These are phyloP conservation scores for Phyllosticta capitalensis DNA, from an alignment of 2,329 filamentous ascomycete genomes.

Conservation along the genomic window DNA sequence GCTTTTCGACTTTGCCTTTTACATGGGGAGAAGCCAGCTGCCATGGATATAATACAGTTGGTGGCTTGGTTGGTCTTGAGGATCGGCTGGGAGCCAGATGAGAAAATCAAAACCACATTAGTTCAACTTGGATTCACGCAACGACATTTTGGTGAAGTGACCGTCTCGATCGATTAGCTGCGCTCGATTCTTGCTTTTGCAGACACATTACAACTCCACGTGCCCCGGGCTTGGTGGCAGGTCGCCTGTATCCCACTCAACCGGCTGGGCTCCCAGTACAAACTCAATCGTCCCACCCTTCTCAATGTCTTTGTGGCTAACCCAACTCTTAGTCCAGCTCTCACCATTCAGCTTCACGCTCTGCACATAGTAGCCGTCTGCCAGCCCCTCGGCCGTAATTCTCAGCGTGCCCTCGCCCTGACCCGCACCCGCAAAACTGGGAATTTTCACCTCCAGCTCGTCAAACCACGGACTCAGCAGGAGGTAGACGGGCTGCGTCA, in stretches of 20 bases:
- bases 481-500: constrained; percentile 33
- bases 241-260: constrained; percentile 50
- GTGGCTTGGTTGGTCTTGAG: neutral
- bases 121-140: neutral
- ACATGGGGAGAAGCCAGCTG: neutral
- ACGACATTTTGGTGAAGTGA: neutral
- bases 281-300: constrained; percentile 52
- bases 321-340: constrained; percentile 45
- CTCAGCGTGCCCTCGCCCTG: constrained; percentile 28
- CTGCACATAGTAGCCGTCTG: constrained; percentile 42
- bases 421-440: neutral
- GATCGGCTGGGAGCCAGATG: neutral
- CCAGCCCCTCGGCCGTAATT: constrained; percentile 38
- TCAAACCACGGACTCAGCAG: constrained; percentile 29
- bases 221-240: constrained; percentile 49
- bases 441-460: constrained; percentile 23
- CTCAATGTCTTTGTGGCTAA: constrained; percentile 42
- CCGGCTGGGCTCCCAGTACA: constrained; percentile 45
- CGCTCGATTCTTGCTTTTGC: no score
- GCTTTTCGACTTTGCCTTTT: neutral
- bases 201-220: neutral
- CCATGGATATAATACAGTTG: neutral
- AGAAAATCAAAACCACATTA: neutral
- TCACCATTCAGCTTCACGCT: constrained; percentile 44
- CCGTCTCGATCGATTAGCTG: neutral